Conservation (phyloP, 2,329 filamentous ascomycete species). For the Rutstroemia sp. region DNA sequence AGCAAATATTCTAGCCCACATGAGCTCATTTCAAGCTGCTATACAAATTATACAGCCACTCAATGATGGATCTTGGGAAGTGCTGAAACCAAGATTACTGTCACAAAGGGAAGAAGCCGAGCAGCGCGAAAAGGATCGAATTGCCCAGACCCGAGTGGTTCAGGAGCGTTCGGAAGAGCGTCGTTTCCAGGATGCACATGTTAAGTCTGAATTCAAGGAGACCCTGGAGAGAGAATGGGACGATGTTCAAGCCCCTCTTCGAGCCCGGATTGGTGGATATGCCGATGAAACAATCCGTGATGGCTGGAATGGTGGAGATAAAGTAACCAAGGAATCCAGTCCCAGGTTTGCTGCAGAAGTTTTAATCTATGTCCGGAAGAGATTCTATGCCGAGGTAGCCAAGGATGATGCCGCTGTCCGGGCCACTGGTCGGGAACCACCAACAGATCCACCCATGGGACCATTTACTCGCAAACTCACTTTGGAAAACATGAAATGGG, state of each 20-base stretch:
- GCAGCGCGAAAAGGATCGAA: conserved; percentile 40
- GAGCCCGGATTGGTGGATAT: conserved; percentile 55
- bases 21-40: conserved; percentile 67
- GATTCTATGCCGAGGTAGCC: conserved; percentile 56
- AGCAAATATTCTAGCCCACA: conserved; percentile 55
- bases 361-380: conserved; percentile 56
- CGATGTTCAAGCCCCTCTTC: conserved; percentile 58
- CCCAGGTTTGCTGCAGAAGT: conserved; percentile 66
- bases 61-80: conserved; percentile 61
- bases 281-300: conserved; percentile 64
- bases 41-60: conserved; percentile 62
- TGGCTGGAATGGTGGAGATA: conserved; percentile 56
- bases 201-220: conserved; percentile 45
- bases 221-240: conserved; percentile 64
- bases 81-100: conserved; percentile 59
- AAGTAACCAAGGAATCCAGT: conserved; percentile 55
- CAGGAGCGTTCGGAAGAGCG: conserved; percentile 33
- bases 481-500: conserved; percentile 80
- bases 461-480: conserved; percentile 57
- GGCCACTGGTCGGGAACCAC: conserved; percentile 38
- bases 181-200: conserved; percentile 26
- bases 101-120: conserved; percentile 60
- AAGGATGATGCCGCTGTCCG: conserved; percentile 43
- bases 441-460: conserved; percentile 42
- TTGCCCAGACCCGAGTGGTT: conserved; percentile 27